Conservation (phyloP, 2,329 filamentous ascomycete species). For the Fusarium keratoplasticum region DNA sequence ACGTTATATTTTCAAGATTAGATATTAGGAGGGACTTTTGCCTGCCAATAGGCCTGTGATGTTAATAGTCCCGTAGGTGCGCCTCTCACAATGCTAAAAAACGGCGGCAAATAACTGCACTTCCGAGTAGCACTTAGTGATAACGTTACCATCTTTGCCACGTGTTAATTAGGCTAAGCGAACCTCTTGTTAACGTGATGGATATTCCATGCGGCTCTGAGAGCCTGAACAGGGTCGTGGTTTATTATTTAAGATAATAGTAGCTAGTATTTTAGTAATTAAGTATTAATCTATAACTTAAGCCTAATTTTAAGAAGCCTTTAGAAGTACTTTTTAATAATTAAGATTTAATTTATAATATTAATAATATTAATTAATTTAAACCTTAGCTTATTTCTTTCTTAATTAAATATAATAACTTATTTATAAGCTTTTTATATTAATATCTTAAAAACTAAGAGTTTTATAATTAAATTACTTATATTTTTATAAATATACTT, state of each 20-base stretch:
- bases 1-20: background rate
- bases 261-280: background rate
- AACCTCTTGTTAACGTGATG: background rate
- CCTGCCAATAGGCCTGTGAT: background rate
- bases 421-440: too few relatives aligned
- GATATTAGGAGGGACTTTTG: background rate
- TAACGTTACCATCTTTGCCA: background rate
- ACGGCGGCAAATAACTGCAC: background rate
- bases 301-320: background rate
- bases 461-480: too few relatives aligned
- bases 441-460: too few relatives aligned
- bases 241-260: background rate
- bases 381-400: too few relatives aligned
- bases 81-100: background rate
- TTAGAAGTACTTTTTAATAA: background rate
- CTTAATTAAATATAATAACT: too few relatives aligned
- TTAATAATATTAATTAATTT: too few relatives aligned
- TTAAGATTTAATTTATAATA: too few relatives aligned
- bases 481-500: too few relatives aligned
- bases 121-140: background rate
- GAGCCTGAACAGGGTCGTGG: background rate
- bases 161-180: background rate
- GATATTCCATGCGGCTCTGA: background rate
- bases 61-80: background rate
- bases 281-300: background rate